phyloP scores from a whole-genome alignment of 73 alveolate species.

The Symbiodinium pilosum region DNA sequence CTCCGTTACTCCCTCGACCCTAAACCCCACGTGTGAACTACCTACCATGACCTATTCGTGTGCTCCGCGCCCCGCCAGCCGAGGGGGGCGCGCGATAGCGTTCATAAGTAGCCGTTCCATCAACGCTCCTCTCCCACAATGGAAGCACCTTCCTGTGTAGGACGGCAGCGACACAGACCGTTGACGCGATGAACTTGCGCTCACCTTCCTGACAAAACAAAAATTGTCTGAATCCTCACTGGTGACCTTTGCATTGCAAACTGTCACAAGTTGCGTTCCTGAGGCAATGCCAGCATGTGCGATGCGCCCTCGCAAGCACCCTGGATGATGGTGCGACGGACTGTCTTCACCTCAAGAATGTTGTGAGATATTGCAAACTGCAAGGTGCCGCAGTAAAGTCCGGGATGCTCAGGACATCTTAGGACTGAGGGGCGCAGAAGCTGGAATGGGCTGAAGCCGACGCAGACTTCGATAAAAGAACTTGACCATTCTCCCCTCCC shows the following conservation, averaged over 20 bases:
- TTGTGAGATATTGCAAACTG: no score
- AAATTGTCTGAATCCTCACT: no score
- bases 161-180: background rate
- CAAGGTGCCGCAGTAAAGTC: no score
- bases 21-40: no score
- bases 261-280: no score
- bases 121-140: no score
- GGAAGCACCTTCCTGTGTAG: background rate
- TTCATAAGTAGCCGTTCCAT: no score
- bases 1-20: no score
- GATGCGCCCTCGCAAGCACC: slow-evolving; percentile 58
- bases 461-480: background rate
- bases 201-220: background rate
- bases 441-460: background rate
- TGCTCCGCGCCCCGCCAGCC: no score
- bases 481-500: background rate
- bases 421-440: background rate
- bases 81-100: no score
- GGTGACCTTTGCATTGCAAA: no score
- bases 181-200: background rate
- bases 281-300: slow-evolving; percentile 20
- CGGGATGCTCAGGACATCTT: background rate
- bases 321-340: slow-evolving; percentile 15
- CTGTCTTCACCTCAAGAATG: background rate
- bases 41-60: no score